Evolutionary conservation across 352 stramenopile genomes (phyloP).

Genomic region (Pythium inflatum): DNA sequence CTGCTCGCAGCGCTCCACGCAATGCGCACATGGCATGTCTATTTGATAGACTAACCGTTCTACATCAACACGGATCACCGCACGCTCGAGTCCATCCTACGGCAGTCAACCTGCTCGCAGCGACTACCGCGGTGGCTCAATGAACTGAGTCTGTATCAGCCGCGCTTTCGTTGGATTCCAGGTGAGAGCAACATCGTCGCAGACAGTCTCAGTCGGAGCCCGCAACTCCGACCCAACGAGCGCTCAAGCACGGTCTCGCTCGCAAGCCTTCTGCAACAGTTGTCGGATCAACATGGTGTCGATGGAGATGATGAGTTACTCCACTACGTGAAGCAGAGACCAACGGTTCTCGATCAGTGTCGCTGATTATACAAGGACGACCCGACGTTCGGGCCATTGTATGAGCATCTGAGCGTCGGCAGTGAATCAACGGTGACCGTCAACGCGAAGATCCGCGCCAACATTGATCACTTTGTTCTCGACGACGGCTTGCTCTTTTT

Average conservation of each 20-base stretch:
- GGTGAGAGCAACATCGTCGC: constrained; percentile 22
- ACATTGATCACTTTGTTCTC: constrained; percentile 1
- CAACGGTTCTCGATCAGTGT: constrained; percentile 13
- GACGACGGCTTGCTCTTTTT: constrained; percentile 16
- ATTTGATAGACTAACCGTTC: constrained; percentile 30
- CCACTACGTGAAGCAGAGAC: background rate
- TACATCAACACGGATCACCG: constrained; percentile 28
- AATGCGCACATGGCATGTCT: constrained; percentile 4
- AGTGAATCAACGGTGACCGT: too few species aligned
- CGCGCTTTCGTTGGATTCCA: constrained; percentile 26
- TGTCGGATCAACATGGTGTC: background rate
- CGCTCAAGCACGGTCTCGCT: too few species aligned
- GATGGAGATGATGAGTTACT: background rate
- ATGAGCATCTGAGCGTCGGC: background rate
- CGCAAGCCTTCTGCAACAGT: background rate
- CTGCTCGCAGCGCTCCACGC: constrained; percentile 13
- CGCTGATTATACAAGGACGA: constrained; percentile 5
- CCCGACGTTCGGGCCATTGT: too few species aligned
- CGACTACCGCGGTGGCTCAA: constrained; percentile 26
- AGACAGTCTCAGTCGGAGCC: background rate
- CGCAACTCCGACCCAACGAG: background rate
- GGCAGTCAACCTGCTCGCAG: constrained; percentile 19
- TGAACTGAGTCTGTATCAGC: constrained; percentile 26
- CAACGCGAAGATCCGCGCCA: background rate
- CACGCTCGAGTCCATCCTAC: constrained; percentile 22